These are phyloP conservation scores for Hanseniaspora nectarophila DNA, from an alignment of 805 yeast species.

Conservation along the genomic window DNA sequence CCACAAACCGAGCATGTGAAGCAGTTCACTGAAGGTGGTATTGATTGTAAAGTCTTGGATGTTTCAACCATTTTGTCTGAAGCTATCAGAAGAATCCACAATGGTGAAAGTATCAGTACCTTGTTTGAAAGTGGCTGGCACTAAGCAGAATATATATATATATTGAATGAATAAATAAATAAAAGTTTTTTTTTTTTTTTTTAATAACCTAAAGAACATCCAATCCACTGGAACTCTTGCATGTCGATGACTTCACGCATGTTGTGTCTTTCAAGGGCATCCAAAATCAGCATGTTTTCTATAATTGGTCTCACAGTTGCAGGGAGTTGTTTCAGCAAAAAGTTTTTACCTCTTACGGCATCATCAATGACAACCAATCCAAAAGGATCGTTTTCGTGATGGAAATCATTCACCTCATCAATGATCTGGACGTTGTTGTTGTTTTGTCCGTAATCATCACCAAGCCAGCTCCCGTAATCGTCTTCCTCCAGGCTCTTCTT, in stretches of 20 bases:
- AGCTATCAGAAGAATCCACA: constrained; percentile 88
- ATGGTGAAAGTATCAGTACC: constrained; percentile 92
- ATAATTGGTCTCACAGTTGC: constrained; percentile 7
- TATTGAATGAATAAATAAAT: not conserved
- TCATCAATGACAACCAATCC: constrained; percentile 6
- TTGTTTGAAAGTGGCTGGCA: constrained; percentile 67
- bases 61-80: constrained; percentile 84
- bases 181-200: not conserved
- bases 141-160: not conserved
- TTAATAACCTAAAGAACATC: constrained; percentile 8
- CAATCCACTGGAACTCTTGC: constrained; percentile 10
- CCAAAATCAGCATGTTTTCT: constrained; percentile 5
- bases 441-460: constrained; percentile 14
- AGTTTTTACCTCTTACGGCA: constrained; percentile 11
- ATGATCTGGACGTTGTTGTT: constrained; percentile 12
- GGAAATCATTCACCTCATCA: not conserved
- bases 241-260: constrained; percentile 11
- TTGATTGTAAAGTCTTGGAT: constrained; percentile 67
- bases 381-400: constrained; percentile 7
- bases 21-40: constrained; percentile 30
- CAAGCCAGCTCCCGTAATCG: constrained; percentile 11
- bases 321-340: constrained; percentile 10
- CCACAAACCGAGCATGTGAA: constrained; percentile 47
- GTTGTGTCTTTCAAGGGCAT: constrained; percentile 9
- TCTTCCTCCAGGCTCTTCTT: not conserved